Evolutionary conservation across 2,329 filamentous ascomycete genomes (phyloP).

Genomic region (Emmonsia crescens): DNA sequence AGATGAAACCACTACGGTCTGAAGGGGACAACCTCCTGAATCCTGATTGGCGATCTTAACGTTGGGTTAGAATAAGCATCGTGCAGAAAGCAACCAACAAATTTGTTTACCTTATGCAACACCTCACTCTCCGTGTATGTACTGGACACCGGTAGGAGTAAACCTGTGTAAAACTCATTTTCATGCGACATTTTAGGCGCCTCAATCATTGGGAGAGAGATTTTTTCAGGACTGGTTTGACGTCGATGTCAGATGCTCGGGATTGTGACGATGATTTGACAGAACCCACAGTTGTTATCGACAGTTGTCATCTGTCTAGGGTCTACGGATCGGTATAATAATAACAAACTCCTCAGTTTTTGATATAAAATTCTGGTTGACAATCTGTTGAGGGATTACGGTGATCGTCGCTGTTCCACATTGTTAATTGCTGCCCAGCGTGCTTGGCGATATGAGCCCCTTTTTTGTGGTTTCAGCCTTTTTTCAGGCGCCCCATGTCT

Average conservation of each 20-base stretch:
- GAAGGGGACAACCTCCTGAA: background rate
- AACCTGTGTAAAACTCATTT: background rate
- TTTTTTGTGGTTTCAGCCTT: background rate
- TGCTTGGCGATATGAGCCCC: background rate
- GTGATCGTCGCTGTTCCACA: background rate
- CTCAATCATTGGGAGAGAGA: too few species aligned
- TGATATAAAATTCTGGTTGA: background rate
- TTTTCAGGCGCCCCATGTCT: background rate
- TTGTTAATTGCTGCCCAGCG: background rate
- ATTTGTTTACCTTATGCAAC: background rate
- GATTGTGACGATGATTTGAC: background rate
- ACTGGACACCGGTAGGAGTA: background rate
- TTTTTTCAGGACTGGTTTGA: background rate
- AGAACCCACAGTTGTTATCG: background rate
- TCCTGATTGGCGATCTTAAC: background rate
- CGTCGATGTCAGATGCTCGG: background rate
- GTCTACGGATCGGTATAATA: too few species aligned
- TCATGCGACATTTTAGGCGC: background rate
- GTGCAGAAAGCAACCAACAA: background rate
- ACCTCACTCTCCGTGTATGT: background rate
- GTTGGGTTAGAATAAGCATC: background rate
- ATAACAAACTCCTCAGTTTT: background rate
- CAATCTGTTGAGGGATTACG: background rate
- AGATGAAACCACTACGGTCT: background rate
- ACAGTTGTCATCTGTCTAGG: background rate